Evolutionary conservation across 768 basidiomycete genomes (phyloP), one percentile per base, ranked within the genome.

Genomic region (Multifurca ochricompacta): DNA sequence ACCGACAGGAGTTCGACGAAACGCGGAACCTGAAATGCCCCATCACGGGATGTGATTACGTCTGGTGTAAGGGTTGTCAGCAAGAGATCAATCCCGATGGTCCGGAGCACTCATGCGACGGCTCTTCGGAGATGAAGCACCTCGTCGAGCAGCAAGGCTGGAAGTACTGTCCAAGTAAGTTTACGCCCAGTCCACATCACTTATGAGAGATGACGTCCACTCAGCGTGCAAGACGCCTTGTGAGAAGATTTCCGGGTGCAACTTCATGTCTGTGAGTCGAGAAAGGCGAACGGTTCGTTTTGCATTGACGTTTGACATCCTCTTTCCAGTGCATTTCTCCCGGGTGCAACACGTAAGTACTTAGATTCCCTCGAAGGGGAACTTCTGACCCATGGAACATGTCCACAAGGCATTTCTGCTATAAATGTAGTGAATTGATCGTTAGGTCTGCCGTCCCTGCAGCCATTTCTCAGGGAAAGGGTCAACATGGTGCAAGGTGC

Each of bases 351-450:
- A 73, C 75, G 66, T 67, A 43, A 46, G 65, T 43, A 3, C 30
- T 11, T n/a, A n/a, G n/a, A 3, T 21, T 44, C 21, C 0, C 10
- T 21, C 23, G 44, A 56, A 9, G 3, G 3, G 28, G 45, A 11
- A 18, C 36, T 41, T 23, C n/a, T 21, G 1, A 11, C 27, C 28
- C n/a, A n/a, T n/a, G n/a, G n/a, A n/a, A n/a, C n/a, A n/a, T n/a
- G n/a, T n/a, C n/a, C n/a, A n/a, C n/a, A n/a, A 67, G 66, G 59
- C 79, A 81, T 57, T 81, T 80, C 60, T 81, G 79, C 59, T 80
- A 81, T 49, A 28, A 64, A 10, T 81, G 79, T 45, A 75, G 75
- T 8, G 64, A 65, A 19, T 25, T 57, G 50, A 48, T 51, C 32
- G 39, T 57, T 13, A 52, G 25, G 25, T 52, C 56, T 11, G 50